Base-by-base conservation (phyloP, 176 grass and related monocot genomes). In the Oryza coarctata region DNA sequence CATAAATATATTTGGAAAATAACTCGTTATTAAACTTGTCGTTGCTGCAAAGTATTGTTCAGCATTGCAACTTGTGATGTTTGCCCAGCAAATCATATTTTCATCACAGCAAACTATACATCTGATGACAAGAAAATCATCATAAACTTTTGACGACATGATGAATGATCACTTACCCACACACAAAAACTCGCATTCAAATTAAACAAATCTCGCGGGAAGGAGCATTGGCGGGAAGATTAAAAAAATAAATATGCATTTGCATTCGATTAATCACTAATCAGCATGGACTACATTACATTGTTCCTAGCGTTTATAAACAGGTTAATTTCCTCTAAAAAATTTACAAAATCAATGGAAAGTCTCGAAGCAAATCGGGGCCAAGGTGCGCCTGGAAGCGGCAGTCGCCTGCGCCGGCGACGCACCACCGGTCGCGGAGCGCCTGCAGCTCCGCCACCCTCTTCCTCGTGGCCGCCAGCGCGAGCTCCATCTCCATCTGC, bases 361-460 rank as follows among this genome's bases (percentile, higher is more conserved):
- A 67, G 17, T 5, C 7, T 28, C 36, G 43, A 68, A 72, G 71
- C 57, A 35, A 55, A 58, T 72, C 66, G 50, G 60, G 69, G 11
- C 76, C 69, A 5, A 5, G 25, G 77, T 44, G 57, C 33, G 62
- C 20, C 84, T 31, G 77, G 69, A 34, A 34, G 33, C 33, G 77
- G 77, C 33, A 58, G 0, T 12, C 9, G 32, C 1, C 60, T 15
- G 65, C 71, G 33, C 33, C 33, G 68, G 11, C 32, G 68, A 22
- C 76, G 11, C 58, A 9, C n/a, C 64, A 43, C 31, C 60, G 76
- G 7, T 55, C 41, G 9, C 1, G 26, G n/a, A 80, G 76, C 60
- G 76, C 68, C 85, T 70, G 29, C 17, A 87, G 65, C 72, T 70
- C 79, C 3, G 38, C 71, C 72, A 52, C 79, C 73, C 64, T 63